phyloP scores from a whole-genome alignment of 2,329 filamentous ascomycete genomes.

The Corniculantispora saksenae region DNA sequence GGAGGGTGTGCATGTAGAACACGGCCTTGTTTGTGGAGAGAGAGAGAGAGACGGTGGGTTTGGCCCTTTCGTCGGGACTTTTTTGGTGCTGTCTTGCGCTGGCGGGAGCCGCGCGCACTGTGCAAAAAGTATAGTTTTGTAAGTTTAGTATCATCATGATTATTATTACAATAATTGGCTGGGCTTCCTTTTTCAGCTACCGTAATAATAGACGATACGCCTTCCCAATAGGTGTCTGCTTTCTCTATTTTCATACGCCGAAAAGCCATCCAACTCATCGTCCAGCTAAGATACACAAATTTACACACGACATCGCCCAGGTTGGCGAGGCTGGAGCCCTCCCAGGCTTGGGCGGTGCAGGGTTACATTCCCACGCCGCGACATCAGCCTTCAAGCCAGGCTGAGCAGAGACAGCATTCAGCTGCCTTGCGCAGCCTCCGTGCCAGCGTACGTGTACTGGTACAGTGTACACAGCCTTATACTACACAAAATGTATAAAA shows the following conservation, averaged over 20 bases:
- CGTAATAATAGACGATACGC: not conserved
- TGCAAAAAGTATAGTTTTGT: not conserved
- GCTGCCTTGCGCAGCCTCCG: constrained; percentile 9
- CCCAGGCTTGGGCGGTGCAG: not conserved
- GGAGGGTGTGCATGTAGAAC: not conserved
- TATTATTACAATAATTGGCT: no score
- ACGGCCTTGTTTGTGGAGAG: not conserved
- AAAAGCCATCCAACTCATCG: not conserved
- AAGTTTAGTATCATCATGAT: not conserved
- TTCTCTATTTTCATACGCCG: not conserved
- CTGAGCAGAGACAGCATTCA: constrained; percentile 16
- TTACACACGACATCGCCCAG: not conserved
- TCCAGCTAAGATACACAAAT: no score
- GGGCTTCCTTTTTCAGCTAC: not conserved
- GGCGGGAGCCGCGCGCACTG: not conserved
- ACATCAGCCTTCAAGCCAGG: constrained; percentile 9
- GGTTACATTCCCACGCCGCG: constrained; percentile 5
- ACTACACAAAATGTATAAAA: not conserved
- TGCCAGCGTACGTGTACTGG: not conserved
- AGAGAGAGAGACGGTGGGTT: not conserved
- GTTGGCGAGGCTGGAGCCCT: not conserved
- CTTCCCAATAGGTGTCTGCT: not conserved
- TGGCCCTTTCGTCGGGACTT: not conserved
- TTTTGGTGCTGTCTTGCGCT: not conserved
- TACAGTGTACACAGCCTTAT: not conserved